phyloP scores from a whole-genome alignment of 2,329 filamentous ascomycete species.

The Epichloe typhina region DNA sequence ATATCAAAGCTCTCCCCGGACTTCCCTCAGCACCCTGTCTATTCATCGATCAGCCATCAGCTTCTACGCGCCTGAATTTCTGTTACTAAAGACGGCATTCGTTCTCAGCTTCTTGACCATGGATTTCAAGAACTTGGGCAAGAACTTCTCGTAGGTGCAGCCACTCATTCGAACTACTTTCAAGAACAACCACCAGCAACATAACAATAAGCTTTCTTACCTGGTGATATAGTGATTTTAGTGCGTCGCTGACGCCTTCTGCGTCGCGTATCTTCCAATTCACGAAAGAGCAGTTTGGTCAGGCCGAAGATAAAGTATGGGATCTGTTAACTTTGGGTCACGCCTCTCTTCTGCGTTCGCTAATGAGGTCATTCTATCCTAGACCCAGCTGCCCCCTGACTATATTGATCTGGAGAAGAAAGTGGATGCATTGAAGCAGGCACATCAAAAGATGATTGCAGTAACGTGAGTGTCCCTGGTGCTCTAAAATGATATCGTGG shows the following conservation, averaged over 20 bases:
- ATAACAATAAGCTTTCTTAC: slow-evolving; percentile 9
- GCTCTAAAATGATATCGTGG: neutral
- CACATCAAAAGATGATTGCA: slow-evolving; percentile 92
- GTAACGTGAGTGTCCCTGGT: slow-evolving; percentile 62
- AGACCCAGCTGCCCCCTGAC: slow-evolving; percentile 94
- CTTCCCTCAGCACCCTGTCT: no score
- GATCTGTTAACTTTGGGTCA: no score
- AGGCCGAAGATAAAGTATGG: slow-evolving; percentile 78
- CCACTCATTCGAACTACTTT: neutral
- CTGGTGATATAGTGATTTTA: slow-evolving; percentile 36
- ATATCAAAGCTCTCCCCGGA: neutral
- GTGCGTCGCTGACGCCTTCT: slow-evolving; percentile 80
- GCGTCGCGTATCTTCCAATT: slow-evolving; percentile 91
- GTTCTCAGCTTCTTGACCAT: slow-evolving; percentile 19
- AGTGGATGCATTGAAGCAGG: slow-evolving; percentile 91
- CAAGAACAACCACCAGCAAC: neutral
- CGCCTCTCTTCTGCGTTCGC: neutral
- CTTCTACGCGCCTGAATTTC: neutral
- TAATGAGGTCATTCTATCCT: slow-evolving; percentile 9
- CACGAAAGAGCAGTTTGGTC: slow-evolving; percentile 93
- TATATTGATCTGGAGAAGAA: slow-evolving; percentile 98
- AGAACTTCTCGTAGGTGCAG: slow-evolving; percentile 37
- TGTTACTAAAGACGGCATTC: no score
- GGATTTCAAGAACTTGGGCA: slow-evolving; percentile 48
- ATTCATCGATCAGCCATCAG: neutral